Evolutionary conservation across 208 protist species (phyloP), one percentile per base, ranked within the genome.

Genomic region (Wallacemonas sp.): DNA sequence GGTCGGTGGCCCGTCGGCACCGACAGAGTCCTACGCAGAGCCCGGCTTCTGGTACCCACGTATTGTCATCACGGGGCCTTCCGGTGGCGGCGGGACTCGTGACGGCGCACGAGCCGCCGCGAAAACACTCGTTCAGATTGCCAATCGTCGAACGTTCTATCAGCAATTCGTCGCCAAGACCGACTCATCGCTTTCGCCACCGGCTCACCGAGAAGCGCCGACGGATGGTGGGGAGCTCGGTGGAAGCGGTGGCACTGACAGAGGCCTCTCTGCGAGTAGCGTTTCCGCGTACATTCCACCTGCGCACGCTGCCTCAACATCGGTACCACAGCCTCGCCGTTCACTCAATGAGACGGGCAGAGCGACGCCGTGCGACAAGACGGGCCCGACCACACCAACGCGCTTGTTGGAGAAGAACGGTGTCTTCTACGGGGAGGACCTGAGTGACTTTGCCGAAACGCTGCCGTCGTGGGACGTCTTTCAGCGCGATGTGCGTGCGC

Each of bases 61-160:
- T 32, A 94, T 91, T 55, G 55, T 88, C 37, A 86, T 94, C 70
- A 65, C 74, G 0, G 88, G 84, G 0, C 88, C 88, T 1, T 57
- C 50, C 3, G 24, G 30, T 26, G 21, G 50, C 32, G 24, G 30
- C 4, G 29, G n/a, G n/a, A 61, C 73, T 26, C 3, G 44, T 36
- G 39, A 19, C 0, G 60, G 59, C 0, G 77, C 78, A 17, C 79
- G 68, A 21, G 55, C 50, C 10, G 69, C 58, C 17, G 84, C 85
- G 13, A 78, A 74, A 58, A 52, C 37, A 12, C 30, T 88, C 1
- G 79, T 78, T 39, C 50, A 58, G 5, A 41, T 54, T 21, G 57
- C 88, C 65, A 44, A 50, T 1, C 74, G 63, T 29, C 75, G 82
- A 1, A 58, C 86, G 33, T 64, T 74, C n/a, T 94, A 94, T 58